These are phyloP conservation scores for Inga oerstediana DNA, from an alignment of 306 rosid genomes.

Conservation along the genomic window DNA sequence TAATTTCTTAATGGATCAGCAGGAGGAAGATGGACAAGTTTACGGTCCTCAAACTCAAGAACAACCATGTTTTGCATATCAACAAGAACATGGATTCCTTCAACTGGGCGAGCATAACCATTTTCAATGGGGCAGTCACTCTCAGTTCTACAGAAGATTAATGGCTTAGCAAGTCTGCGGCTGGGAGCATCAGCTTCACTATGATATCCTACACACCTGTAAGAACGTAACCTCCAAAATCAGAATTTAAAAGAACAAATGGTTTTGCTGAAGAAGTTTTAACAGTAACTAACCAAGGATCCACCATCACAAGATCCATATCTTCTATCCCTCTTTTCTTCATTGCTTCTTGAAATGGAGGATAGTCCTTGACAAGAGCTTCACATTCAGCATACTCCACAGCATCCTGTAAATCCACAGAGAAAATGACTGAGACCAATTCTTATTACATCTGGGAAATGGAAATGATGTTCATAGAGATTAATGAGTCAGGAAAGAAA, in stretches of 20 bases:
- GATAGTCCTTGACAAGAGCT: conserved; percentile 74
- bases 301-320: conserved; percentile 90
- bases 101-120: conserved; percentile 90
- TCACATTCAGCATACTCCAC: conserved; percentile 88
- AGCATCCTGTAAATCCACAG: conserved; percentile 62
- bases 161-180: conserved; percentile 84
- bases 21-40: conserved; percentile 76
- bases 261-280: conserved; percentile 1
- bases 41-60: conserved; percentile 80
- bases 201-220: conserved; percentile 80
- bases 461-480: conserved; percentile 14
- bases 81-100: conserved; percentile 84
- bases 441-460: not conserved
- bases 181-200: conserved; percentile 85
- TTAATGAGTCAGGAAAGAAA: not conserved
- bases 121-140: conserved; percentile 89
- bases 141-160: conserved; percentile 81
- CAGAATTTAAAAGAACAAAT: conserved; percentile 13
- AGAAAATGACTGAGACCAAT: conserved; percentile 9
- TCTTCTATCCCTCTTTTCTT: conserved; percentile 88
- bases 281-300: conserved; percentile 63
- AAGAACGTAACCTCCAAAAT: conserved; percentile 20
- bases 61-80: conserved; percentile 86
- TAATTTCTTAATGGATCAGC: conserved; percentile 84
- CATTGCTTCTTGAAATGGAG: conserved; percentile 79